Percentiles rank a stretch among this genome's conserved stretches.
Conservation (phyloP, 257 asterid species). For the Rhazya stricta region DNA sequence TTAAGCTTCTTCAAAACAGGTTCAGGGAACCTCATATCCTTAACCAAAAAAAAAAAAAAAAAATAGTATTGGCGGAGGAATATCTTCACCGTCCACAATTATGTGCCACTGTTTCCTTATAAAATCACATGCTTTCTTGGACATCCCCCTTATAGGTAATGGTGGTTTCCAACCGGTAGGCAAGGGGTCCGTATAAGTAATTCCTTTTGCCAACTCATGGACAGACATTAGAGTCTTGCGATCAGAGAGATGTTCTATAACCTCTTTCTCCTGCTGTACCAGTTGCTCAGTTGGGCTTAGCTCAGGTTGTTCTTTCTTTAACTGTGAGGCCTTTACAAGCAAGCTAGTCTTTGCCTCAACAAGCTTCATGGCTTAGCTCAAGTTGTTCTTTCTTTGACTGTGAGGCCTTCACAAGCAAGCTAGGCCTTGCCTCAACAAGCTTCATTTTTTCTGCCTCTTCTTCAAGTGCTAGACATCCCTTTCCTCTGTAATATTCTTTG, state of each 20-base stretch:
- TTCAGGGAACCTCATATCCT: slow-evolving; percentile 86
- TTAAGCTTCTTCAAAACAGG: slow-evolving; percentile 63
- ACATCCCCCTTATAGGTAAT: slow-evolving; percentile 56
- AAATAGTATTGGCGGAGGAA: slow-evolving; percentile 80
- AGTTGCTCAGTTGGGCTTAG: slow-evolving; percentile 67
- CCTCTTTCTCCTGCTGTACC: slow-evolving; percentile 71
- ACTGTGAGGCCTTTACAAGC: slow-evolving; percentile 68
- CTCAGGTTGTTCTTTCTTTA: slow-evolving; percentile 81
- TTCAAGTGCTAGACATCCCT: slow-evolving; percentile 46
- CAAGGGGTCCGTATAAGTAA: slow-evolving; percentile 66
- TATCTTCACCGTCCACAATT: slow-evolving; percentile 74
- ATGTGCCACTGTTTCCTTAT: slow-evolving; percentile 87
- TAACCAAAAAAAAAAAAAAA: too few species aligned
- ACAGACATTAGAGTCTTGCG: slow-evolving; percentile 82
- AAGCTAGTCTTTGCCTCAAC: too few species aligned
- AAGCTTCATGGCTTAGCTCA: slow-evolving; percentile 50
- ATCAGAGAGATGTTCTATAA: slow-evolving; percentile 78
- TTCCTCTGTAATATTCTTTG: slow-evolving; percentile 70
- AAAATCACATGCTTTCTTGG: slow-evolving; percentile 60
- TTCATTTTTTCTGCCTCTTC: slow-evolving; percentile 68
- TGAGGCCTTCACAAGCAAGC: slow-evolving; percentile 66
- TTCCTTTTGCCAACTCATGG: slow-evolving; percentile 81
- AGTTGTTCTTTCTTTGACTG: slow-evolving; percentile 79
- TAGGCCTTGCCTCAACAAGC: slow-evolving; percentile 66
- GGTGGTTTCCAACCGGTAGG: slow-evolving; percentile 88